Conservation (phyloP, 305 asterid species). For the Fraxinus sp. region DNA sequence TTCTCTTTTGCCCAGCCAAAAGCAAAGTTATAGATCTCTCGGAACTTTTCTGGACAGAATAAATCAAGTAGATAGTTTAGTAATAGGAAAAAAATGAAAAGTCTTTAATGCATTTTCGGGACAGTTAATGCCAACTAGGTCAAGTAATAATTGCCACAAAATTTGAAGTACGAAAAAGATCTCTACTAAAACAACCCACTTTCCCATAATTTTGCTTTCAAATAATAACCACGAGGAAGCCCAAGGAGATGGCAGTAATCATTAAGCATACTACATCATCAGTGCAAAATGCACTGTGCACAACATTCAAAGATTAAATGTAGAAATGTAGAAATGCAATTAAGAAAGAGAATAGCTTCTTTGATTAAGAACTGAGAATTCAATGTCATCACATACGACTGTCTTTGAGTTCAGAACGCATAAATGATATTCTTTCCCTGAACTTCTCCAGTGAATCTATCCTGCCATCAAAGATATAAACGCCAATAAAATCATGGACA, state of each 20-base stretch:
- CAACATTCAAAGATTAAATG: not conserved
- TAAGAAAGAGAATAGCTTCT: constrained; percentile 3
- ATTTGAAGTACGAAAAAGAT: not conserved
- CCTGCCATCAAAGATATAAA: constrained; percentile 48
- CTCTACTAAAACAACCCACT: not conserved
- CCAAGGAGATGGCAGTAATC: constrained; percentile 12
- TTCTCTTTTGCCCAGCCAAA: constrained; percentile 99
- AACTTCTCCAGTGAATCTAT: constrained; percentile 89
- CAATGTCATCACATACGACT: constrained; percentile 67
- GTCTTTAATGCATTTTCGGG: not conserved
- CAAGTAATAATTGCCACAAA: not conserved
- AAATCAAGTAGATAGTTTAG: constrained; percentile 19
- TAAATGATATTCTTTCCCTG: constrained; percentile 76
- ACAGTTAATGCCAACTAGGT: constrained; percentile 5
- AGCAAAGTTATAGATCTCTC: constrained; percentile 90
- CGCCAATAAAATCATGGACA: constrained; percentile 13
- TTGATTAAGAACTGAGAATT: constrained; percentile 14
- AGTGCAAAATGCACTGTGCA: not conserved
- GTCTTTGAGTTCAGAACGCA: constrained; percentile 96
- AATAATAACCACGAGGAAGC: not conserved
- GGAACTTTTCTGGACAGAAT: constrained; percentile 66
- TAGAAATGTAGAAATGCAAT: not conserved
- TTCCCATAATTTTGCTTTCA: not conserved
- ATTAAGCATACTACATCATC: constrained; percentile 10
- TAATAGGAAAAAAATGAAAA: not conserved